Base-by-base conservation (phyloP, 176 grass and related monocot genomes). In the Avena eriantha region DNA sequence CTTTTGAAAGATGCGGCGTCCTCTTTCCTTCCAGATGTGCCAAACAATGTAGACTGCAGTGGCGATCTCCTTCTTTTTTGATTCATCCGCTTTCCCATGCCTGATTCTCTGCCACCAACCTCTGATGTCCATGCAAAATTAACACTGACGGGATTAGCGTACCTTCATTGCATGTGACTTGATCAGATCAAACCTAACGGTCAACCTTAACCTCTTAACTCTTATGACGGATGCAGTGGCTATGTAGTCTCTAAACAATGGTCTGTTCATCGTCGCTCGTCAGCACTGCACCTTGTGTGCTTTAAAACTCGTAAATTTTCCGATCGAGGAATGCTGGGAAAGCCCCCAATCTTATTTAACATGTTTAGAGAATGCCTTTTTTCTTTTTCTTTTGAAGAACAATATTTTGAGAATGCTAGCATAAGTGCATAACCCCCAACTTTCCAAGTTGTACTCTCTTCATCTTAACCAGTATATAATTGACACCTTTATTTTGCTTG, bases 401-500 rank as follows among this genome's bases (percentile, higher is more conserved):
- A 29, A 43, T 72, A 49, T 66, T 45, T 11, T 4, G 19, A 66
- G 59, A 49, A 66, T 80, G 66, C 12, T 19, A 26, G 73, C 47
- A 74, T 50, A 74, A 50, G 71, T 50, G 19, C 66, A 17, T 41
- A 24, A 43, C 31, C 12, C 12, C 19, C 39, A 55, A 45, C 3
- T 83, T 83, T 10, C 48, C n/a, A 54, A 71, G 29, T 82, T 71
- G 4, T 83, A 56, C 33, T 83, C 10, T 82, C 21, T 72, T 83
- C 8, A 35, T 17, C 4, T 57, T 43, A 45, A 57, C 65, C 69
- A 69, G 29, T 1, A 69, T 54, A 51, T 72, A 66, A 29, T 58
- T 57, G 8, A 18, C 14, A 0, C 16, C 33, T 73, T 39, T 73
- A 21, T 29, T 73, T 29, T 73, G 9, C 67, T 83, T 58, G 8